Evolutionary conservation across 1,139 yeast genomes (phyloP).

Genomic region (Geotrichum macrosporum): DNA sequence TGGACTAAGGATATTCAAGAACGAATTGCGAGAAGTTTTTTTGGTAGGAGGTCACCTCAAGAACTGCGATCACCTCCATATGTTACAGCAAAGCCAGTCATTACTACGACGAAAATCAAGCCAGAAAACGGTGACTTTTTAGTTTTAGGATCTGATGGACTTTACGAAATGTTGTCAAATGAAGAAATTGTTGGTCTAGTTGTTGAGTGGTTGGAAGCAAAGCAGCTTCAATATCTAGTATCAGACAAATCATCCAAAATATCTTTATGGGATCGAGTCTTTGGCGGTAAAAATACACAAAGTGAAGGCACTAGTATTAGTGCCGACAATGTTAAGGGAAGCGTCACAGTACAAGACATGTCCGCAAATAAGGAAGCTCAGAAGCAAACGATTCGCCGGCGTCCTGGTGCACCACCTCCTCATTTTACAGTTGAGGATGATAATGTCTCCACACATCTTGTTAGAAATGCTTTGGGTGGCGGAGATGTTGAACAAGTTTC

Average conservation of each 20-base stretch:
- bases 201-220: conserved; percentile 86
- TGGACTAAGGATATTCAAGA: conserved; percentile 75
- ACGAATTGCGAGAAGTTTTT: conserved; percentile 66
- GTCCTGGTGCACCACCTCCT: conserved; percentile 35
- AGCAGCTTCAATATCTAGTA: conserved; percentile 50
- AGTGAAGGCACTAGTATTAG: conserved; percentile 11
- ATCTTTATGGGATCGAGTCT: conserved; percentile 20
- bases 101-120: conserved; percentile 72
- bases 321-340: conserved; percentile 21
- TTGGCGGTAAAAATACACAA: conserved; percentile 12
- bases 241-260: conserved; percentile 9
- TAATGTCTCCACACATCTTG: conserved; percentile 87
- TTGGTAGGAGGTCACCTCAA: conserved; percentile 78
- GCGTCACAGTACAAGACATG: conserved; percentile 35
- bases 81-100: conserved; percentile 93
- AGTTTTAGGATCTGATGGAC: conserved; percentile 92
- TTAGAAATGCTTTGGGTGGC: conserved; percentile 91
- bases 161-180: conserved; percentile 85
- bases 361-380: conserved; percentile 46
- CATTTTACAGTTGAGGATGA: conserved; percentile 62
- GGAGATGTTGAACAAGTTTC: conserved; percentile 77
- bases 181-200: conserved; percentile 92
- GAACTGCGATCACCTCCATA: conserved; percentile 84
- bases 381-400: conserved; percentile 54
- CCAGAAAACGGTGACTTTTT: conserved; percentile 76